Conservation (phyloP, 495 filamentous ascomycete species). For the Articulospora tetracladia region DNA sequence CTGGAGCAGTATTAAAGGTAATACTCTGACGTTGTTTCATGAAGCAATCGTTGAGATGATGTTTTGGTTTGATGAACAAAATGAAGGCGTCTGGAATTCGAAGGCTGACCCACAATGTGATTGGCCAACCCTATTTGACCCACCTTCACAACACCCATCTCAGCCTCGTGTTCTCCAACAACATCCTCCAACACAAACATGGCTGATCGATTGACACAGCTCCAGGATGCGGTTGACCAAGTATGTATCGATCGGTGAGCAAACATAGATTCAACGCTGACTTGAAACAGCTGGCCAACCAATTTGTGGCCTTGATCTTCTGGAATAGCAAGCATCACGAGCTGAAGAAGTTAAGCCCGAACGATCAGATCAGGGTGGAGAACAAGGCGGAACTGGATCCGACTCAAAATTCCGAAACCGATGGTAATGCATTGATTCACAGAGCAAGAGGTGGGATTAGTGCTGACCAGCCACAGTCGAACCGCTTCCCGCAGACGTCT, state of each 20-base stretch:
- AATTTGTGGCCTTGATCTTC: constrained; percentile 83
- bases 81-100: background rate
- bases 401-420: constrained; percentile 22
- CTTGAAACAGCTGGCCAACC: constrained; percentile 65
- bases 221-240: constrained; percentile 93
- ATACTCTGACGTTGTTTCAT: no score
- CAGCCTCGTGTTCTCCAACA: constrained; percentile 14
- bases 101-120: constrained; percentile 6
- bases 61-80: background rate
- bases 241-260: constrained; percentile 37
- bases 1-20: no score
- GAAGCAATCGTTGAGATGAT: background rate
- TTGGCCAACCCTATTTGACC: constrained; percentile 7
- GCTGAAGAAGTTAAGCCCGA: constrained; percentile 58
- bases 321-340: constrained; percentile 83
- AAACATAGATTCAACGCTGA: background rate
- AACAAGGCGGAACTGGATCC: constrained; percentile 37
- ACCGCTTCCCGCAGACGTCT: constrained; percentile 61
- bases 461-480: constrained; percentile 36
- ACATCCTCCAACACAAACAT: constrained; percentile 39
- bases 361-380: constrained; percentile 54
- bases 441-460: background rate
- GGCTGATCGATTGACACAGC: constrained; percentile 88
- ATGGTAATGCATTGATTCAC: constrained; percentile 25
- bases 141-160: background rate